Conservation (phyloP, 352 stramenopile genomes). For the Pythium aristosporum region DNA sequence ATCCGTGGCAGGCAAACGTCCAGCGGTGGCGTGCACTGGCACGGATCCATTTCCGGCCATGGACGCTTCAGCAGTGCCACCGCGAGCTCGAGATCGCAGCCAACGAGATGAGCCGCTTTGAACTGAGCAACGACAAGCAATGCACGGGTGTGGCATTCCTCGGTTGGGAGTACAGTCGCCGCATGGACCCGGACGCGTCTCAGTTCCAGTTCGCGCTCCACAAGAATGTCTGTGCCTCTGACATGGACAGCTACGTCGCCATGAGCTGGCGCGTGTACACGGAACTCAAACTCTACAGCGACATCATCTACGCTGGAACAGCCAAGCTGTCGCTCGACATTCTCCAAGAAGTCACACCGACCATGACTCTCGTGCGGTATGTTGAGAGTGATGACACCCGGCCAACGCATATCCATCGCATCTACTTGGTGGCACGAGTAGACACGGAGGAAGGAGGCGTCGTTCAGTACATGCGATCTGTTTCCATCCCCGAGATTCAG, state of each 20-base stretch:
- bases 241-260: slow-evolving; percentile 2
- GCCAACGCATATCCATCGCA: neutral
- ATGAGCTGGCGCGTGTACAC: slow-evolving; percentile 13
- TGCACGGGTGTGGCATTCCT: slow-evolving; percentile 12
- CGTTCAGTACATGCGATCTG: neutral
- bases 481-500: neutral
- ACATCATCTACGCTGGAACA: neutral
- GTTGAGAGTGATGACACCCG: neutral
- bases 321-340: neutral
- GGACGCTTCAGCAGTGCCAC: neutral
- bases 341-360: slow-evolving; percentile 2
- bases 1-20: neutral
- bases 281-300: neutral
- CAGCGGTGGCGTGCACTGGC: neutral
- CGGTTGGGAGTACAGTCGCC: slow-evolving; percentile 14
- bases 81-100: neutral
- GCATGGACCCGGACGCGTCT: neutral
- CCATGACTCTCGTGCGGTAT: neutral
- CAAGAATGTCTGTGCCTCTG: slow-evolving; percentile 5
- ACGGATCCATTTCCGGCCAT: neutral
- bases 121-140: slow-evolving; percentile 1
- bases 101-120: slow-evolving; percentile 1
- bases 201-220: slow-evolving; percentile 16
- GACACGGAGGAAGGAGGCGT: neutral
- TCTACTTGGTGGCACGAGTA: neutral